Base-by-base conservation (phyloP, 306 rosid species). In the Prunus kanzakura region DNA sequence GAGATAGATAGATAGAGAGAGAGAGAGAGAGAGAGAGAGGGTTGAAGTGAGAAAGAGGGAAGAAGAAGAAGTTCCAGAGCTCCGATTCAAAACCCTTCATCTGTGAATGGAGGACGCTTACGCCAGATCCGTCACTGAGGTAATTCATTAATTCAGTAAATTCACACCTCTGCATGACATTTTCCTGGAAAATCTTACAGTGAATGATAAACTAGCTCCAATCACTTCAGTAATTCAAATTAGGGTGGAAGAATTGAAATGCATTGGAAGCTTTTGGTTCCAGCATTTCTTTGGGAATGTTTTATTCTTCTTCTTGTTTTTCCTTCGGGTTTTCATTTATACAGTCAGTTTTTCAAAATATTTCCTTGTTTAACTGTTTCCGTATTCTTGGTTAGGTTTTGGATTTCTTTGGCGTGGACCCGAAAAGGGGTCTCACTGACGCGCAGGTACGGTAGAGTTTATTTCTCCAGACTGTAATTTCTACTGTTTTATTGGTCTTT, bases 111-210 rank as follows among this genome's bases (percentile, higher is more conserved):
- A 95, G 71, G 92, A 95, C 80, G 97, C 98, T 69, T 90, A 86
- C 78, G 91, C 97, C 86, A 87, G 96, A 90, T 95, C 98, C 76
- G 86, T 88, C 74, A 47, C 86, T 19, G 96, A 90, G 97, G 98
- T 91, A 86, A 62, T 61, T 2, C 19, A 25, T 16, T 25, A 6
- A 30, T 9, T 16, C 46, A 30, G 65, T 60, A 4, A 38, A 69
- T 77, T 69, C 69, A 29, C 83, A 25, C 50, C 67, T 62, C 38
- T 52, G 29, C 8, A 1, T 38, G 1, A 2, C 70, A 30, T 47
- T 19, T 35, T 58, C 32, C 10, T 58, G 52, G 13, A 72, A 62
- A 35, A 38, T 38, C 43, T 38, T 38, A 38, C 43, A 7, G 43
- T 6, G 43, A 35, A 35, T 35, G 43, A 35, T 35, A 35, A 38